Evolutionary conservation across 306 rosid genomes (phyloP).

Genomic region (Prunus campanulata): DNA sequence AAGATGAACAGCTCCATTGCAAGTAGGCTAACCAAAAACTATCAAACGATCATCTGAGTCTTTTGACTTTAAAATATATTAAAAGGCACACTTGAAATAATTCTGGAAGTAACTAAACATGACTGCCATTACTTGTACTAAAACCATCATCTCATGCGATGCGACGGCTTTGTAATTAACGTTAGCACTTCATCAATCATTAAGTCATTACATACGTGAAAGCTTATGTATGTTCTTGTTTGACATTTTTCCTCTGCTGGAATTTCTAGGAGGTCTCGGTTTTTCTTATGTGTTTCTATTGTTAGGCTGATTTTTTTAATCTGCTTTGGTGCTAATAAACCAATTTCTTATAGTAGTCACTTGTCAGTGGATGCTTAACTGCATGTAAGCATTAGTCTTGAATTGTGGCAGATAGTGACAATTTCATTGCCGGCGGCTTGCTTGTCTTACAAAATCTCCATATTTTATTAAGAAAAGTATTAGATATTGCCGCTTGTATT

Average conservation of each 20-base stretch:
- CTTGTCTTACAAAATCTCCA: neutral
- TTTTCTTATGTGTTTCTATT: neutral
- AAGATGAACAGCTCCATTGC: constrained; percentile 43
- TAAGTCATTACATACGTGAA: neutral
- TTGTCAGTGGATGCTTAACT: neutral
- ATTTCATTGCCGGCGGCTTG: neutral
- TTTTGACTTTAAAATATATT: neutral
- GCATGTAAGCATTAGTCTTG: neutral
- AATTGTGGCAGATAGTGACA: neutral
- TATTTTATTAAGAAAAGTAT: neutral
- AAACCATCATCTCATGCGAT: too few relatives aligned
- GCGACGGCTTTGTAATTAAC: neutral
- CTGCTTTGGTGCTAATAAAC: neutral
- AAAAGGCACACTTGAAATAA: neutral
- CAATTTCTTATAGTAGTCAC: neutral
- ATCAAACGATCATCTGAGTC: neutral
- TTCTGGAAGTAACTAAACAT: neutral
- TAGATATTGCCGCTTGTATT: neutral
- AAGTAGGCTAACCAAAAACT: neutral
- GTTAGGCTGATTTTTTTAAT: neutral
- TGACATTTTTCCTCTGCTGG: neutral
- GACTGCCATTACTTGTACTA: neutral
- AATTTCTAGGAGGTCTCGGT: neutral
- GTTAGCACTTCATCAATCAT: neutral
- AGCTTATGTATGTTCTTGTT: neutral